These are phyloP conservation scores for Trametes maxima DNA, from an alignment of 768 basidiomycete genomes.

Conservation along the genomic window DNA sequence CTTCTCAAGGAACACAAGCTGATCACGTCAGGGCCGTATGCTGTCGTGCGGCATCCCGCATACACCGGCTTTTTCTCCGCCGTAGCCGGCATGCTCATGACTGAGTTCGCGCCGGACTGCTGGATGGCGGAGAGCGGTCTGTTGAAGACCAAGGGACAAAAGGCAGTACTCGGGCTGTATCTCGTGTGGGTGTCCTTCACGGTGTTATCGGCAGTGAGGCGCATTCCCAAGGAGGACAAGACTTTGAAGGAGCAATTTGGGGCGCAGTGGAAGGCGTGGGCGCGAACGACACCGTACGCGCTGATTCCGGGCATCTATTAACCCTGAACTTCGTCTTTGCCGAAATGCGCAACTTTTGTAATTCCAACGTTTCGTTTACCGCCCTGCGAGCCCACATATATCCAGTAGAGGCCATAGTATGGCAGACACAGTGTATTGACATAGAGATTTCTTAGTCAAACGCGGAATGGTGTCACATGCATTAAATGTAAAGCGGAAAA, in stretches of 20 bases:
- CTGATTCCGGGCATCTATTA: slow-evolving; percentile 22
- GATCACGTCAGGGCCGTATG: slow-evolving; percentile 27
- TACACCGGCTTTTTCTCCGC: slow-evolving; percentile 17
- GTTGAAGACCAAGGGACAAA: background rate
- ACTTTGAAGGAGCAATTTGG: slow-evolving; percentile 21
- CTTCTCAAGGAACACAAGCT: slow-evolving; percentile 20
- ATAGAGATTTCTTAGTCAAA: too few relatives aligned
- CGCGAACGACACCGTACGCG: slow-evolving; percentile 13
- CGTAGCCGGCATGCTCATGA: background rate
- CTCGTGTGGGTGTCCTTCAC: background rate
- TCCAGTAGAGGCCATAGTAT: too few relatives aligned
- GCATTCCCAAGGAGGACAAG: slow-evolving; percentile 15
- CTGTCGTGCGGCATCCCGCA: slow-evolving; percentile 29
- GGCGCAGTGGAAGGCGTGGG: slow-evolving; percentile 23
- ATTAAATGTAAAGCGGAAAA: too few relatives aligned
- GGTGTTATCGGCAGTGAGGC: background rate
- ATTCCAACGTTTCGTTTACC: background rate
- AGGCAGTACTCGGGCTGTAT: background rate
- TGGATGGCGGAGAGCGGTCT: slow-evolving; percentile 7
- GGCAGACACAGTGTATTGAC: too few relatives aligned
- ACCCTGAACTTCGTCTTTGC: background rate
- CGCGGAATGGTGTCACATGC: too few relatives aligned
- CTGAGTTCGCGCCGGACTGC: slow-evolving; percentile 12
- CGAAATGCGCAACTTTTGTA: background rate
- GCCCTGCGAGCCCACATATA: too few relatives aligned